Base-by-base conservation (phyloP, 176 grass and related monocot species). In the Alopecurus myosuroides region DNA sequence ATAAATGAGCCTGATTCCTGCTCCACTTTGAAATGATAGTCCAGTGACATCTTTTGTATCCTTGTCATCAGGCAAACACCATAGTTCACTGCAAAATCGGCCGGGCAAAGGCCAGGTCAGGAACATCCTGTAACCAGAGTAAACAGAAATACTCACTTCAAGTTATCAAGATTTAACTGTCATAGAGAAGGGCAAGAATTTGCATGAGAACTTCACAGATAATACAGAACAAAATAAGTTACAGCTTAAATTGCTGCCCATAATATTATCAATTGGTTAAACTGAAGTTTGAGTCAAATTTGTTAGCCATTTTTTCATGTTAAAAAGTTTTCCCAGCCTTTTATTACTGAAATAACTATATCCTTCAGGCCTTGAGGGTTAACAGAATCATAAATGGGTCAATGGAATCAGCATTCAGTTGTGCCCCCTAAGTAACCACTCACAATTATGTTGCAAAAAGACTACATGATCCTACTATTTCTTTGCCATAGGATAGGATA, bases 31-130 rank as follows among this genome's bases (percentile, higher is more conserved):
- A 95, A 98, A 80, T 98, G 96, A 78, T 95, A 98, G 84, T 95
- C 96, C 63, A 98, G 88, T 46, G 93, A 98, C 89, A 98, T 98
- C 89, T 98, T 98, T 48, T 98, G 96, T 92, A 98, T 98, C 89
- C 96, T 95, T 71, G 96, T 95, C 89, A 98, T 82, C 83, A 98
- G 89, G 85, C 96, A 93, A 90, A 85, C 80, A 52, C 82, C 71
- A 65, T 90, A 95, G 90, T 95, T 94, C 91, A 95, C 93, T 98
- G 96, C 96, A 95, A 98, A 98, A 83, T 81, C 44, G 29, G 82
- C 88, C 89, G 40, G 46, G 79, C 67, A 97, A 94, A 98, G 44
- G 82, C 79, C 87, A 83, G 85, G 87, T 79, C 82, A 92, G 87
- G 82, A 88, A 92, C 87, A 91, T 91, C 87, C 80, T 91, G 88